phyloP scores from a whole-genome alignment of 148 eudicot genomes.

The Polygonum maritimum region DNA sequence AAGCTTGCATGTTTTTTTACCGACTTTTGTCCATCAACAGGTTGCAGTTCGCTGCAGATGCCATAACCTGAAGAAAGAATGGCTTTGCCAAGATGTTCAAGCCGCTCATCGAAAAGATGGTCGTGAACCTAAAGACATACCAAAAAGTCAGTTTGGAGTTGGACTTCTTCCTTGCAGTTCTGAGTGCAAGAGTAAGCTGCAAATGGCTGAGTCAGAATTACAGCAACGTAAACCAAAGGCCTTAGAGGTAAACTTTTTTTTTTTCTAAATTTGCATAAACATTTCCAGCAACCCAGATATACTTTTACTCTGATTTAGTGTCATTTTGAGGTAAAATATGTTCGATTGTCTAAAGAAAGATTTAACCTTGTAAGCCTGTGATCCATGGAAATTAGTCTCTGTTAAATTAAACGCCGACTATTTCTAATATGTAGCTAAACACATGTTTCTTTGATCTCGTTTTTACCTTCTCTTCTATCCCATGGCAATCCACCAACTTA shows the following conservation, averaged over 20 bases:
- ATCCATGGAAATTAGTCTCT: too few relatives aligned
- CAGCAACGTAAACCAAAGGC: constrained; percentile 50
- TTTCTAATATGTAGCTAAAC: too few relatives aligned
- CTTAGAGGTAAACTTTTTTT: constrained; percentile 41
- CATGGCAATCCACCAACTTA: too few relatives aligned
- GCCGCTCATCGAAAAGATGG: constrained; percentile 40
- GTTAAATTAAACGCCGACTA: too few relatives aligned
- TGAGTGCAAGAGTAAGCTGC: constrained; percentile 65
- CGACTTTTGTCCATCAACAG: constrained; percentile 20
- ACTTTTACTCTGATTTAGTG: neutral
- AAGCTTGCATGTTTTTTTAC: neutral
- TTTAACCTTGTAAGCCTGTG: too few relatives aligned
- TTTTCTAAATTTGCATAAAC: neutral
- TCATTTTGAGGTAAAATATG: neutral
- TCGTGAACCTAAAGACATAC: constrained; percentile 58
- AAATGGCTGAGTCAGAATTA: constrained; percentile 53
- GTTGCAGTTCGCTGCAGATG: constrained; percentile 78
- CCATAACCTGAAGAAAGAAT: constrained; percentile 85
- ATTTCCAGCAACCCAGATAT: neutral
- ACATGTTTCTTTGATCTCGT: too few relatives aligned
- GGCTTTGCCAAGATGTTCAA: constrained; percentile 83
- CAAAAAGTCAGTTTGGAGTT: constrained; percentile 59
- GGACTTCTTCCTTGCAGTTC: constrained; percentile 80
- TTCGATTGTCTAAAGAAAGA: neutral
- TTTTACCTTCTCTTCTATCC: too few relatives aligned